Conservation (phyloP, 2,329 filamentous ascomycete genomes). For the Rhexocercosporidium sp. region DNA sequence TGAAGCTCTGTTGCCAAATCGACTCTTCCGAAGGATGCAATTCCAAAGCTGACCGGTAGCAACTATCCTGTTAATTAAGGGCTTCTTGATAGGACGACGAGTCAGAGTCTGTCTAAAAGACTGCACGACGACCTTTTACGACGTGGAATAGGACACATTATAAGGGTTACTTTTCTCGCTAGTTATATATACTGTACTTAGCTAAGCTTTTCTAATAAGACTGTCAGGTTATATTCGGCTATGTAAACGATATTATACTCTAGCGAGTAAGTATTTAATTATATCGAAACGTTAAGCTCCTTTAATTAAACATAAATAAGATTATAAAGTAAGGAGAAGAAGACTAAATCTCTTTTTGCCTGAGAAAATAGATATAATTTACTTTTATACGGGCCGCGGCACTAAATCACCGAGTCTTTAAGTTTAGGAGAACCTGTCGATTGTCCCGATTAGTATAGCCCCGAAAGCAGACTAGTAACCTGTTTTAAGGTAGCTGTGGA, state of each 20-base stretch:
- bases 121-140: neutral
- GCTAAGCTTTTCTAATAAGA: neutral
- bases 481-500: too few species aligned
- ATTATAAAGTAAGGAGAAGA: neutral
- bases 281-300: neutral
- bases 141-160: neutral
- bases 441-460: too few species aligned
- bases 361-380: neutral
- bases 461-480: too few species aligned
- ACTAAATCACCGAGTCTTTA: neutral
- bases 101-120: neutral
- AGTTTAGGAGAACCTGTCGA: neutral
- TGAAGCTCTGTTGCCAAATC: neutral
- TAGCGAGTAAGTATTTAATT: neutral
- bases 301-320: neutral
- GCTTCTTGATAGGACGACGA: neutral
- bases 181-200: neutral
- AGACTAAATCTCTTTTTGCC: neutral
- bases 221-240: neutral
- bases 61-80: neutral
- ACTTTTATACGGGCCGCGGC: neutral
- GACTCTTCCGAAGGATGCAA: neutral
- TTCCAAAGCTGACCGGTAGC: neutral
- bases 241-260: neutral
- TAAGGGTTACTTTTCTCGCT: neutral